Evolutionary conservation across 2,329 filamentous ascomycete species (phyloP), one percentile per base, ranked within the genome.

Genomic region (Lecanoromycetidae sp.): DNA sequence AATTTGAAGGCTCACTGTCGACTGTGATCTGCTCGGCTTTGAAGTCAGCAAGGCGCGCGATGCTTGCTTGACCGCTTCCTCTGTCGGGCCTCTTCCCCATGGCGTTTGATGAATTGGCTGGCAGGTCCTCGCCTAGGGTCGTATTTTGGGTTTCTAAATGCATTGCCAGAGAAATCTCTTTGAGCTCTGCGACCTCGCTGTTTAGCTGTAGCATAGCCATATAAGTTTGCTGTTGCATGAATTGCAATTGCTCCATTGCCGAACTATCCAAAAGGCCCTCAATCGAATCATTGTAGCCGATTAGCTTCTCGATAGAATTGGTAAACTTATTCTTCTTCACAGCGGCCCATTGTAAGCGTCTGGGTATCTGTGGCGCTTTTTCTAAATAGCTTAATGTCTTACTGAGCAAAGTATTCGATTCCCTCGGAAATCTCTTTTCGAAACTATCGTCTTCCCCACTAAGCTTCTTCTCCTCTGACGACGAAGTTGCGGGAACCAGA

Each of bases 191-290:
- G 29, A 66, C 55, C 20, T 54, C 61, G 45, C 54, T 54, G 45
- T 65, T 64, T 5, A 66, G 53, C 36, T 63, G 57, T 33, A 66
- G 56, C 26, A 66, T 63, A 37, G 63, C 60, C 40, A 62, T 61
- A 22, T 63, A 56, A 1, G 62, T 63, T 12, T 60, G 57, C 1
- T 51, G 57, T 30, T 64, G 62, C 50, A 60, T 58, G 23, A 55
- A 49, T 3, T 56, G 35, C 2, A 64, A 57, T 7, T 48, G 54
- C 9, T 61, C 53, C 19, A 61, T 52, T 27, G 64, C 61, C 4
- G 52, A 50, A 4, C 54, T 46, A 29, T 59, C 61, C 20, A 66
- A 56, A 32, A 63, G 57, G 12, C 61, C 59, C 3, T 58, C 52
- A 56, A 66, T 59, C 45, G 60, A 63, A 50, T 63, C 57, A 44